A percentile compares a stretch with the other conserved stretches of the same genome.
Evolutionary conservation across 2,329 filamentous ascomycete species (phyloP).

Genomic region (Venturia effusa): DNA sequence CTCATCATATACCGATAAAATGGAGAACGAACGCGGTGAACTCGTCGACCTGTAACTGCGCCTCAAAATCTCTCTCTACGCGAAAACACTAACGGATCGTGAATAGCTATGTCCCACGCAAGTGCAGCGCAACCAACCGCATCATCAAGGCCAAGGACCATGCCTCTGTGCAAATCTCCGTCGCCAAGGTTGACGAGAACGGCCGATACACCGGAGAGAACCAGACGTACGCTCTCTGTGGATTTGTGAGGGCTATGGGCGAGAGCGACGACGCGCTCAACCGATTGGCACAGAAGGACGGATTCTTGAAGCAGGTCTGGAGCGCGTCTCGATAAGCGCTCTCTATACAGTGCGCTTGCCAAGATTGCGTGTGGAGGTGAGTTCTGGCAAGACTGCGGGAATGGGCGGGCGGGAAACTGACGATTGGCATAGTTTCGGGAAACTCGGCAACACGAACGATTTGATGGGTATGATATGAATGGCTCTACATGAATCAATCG

Average conservation of each 20-base stretch:
- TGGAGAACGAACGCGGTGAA: conserved; percentile 99
- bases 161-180: conserved; percentile 91
- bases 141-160: conserved; percentile 99
- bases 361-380: conserved; percentile 3
- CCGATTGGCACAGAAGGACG: conserved; percentile 89
- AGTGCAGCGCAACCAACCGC: conserved; percentile 97
- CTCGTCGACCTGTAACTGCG: conserved; percentile 88
- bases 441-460: background rate
- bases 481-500: background rate
- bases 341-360: background rate
- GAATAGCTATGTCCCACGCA: conserved; percentile 81
- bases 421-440: conserved; percentile 2
- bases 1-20: conserved; percentile 43
- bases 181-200: conserved; percentile 99
- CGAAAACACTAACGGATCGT: conserved; percentile 10
- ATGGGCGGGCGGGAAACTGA: background rate
- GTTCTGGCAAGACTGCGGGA: background rate
- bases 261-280: conserved; percentile 97
- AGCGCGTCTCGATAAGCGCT: conserved; percentile 49
- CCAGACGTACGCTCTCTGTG: conserved; percentile 93
- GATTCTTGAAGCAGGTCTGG: conserved; percentile 96
- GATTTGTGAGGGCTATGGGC: conserved; percentile 95
- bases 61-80: conserved; percentile 11
- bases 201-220: conserved; percentile 94
- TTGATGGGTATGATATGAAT: background rate